Evolutionary conservation across 1,284 basidiomycete species (phyloP).

Genomic region (Apiotrichum siamense): DNA sequence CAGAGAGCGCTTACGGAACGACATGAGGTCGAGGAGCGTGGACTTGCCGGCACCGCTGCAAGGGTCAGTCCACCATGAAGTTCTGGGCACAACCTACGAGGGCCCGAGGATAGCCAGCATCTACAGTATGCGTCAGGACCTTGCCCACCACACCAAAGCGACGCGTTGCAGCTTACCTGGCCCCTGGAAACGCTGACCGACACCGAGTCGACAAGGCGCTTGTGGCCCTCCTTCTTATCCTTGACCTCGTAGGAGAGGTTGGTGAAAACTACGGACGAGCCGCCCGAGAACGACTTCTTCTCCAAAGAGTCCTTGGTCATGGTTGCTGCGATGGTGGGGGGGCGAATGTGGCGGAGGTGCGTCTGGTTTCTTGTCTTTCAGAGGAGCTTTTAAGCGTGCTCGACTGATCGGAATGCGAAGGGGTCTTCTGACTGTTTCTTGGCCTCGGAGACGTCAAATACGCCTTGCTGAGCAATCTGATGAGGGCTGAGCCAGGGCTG

Average conservation of each 20-base stretch:
- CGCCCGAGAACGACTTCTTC: background rate
- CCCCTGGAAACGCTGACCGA: conserved; percentile 9
- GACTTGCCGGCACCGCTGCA: conserved; percentile 37
- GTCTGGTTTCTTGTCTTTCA: no score
- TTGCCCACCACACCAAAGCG: no score
- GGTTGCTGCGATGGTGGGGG: no score
- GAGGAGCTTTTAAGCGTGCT: no score
- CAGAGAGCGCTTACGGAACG: conserved; percentile 24
- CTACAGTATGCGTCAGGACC: conserved; percentile 6
- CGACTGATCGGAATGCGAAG: no score
- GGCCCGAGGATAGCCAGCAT: conserved; percentile 19
- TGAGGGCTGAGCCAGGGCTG: no score
- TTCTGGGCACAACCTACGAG: conserved; percentile 1
- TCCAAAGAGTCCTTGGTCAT: no score
- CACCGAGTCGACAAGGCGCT: conserved; percentile 14
- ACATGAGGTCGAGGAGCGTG: conserved; percentile 45
- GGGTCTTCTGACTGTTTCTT: no score
- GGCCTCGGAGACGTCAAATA: no score
- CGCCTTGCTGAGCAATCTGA: no score
- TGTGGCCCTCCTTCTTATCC: conserved; percentile 11
- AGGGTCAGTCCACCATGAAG: background rate
- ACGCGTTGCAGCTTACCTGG: background rate
- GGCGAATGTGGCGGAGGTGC: no score
- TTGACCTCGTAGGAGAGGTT: conserved; percentile 18
- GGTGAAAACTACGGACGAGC: conserved; percentile 2